Evolutionary conservation across 1,284 basidiomycete genomes (phyloP), one percentile per base, ranked within the genome.

Genomic region (Boletus semigastroideus): DNA sequence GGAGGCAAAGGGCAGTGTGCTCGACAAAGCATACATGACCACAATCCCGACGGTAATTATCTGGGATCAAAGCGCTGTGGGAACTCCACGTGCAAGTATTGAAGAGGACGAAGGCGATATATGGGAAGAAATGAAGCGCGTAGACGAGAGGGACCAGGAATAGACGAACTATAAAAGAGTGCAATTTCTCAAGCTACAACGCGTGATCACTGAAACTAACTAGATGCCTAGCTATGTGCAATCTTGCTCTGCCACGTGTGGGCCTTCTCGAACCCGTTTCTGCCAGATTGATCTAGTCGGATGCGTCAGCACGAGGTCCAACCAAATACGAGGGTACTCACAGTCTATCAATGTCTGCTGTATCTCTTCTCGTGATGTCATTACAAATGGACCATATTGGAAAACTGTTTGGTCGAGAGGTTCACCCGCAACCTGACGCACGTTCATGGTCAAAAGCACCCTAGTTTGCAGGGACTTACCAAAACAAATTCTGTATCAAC

Each of bases 191-290:
- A 41, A 25, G 33, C 33, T n/a, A 36, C 16, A 36, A 31, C 30
- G 30, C 11, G 30, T 11, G 13, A 36, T n/a, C 34, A 20, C n/a
- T 31, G 16, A 8, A 3, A 25, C 37, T 4, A 3, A 25, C 37
- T 4, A 27, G 42, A 27, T 16, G 13, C n/a, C n/a, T n/a, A 36
- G 1, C 11, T 60, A 40, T 72, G 63, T 6, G 80, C 93, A 63
- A 96, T 95, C 67, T 86, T 78, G 62, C 89, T 92, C 72, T 86
- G 82, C 95, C 94, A 98, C 5, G 78, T 84, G 51, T 87, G 84
- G 0, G 92, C 93, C 46, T 87, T 86, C 72, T 98, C 95, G 66
- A 98, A 98, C 0, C 95, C 95, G 66, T 98, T 97, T 56, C 65
- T 72, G 17, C 83, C 87, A 41, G 73, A 70, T 72, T 87, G 88